Evolutionary conservation across 2,329 filamentous ascomycete genomes (phyloP).

Genomic region (Ceratocystis colombiana): DNA sequence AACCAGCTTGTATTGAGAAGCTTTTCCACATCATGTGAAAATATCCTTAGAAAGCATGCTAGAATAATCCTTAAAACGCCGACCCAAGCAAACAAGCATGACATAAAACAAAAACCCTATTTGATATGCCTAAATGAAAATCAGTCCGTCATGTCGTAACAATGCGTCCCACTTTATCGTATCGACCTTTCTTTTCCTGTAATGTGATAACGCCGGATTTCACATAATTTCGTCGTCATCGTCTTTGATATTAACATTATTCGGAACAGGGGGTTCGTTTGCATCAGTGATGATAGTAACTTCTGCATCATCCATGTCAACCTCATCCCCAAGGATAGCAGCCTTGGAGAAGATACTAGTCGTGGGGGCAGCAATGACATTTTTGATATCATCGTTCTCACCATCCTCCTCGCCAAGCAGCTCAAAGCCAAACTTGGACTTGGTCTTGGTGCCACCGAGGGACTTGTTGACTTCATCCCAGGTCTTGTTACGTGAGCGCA

Average conservation of each 20-base stretch:
- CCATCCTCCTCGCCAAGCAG: slow-evolving; percentile 25
- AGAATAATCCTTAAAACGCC: slow-evolving; percentile 18
- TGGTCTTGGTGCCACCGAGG: slow-evolving; percentile 29
- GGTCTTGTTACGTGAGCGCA: slow-evolving; percentile 42
- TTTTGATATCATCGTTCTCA: slow-evolving; percentile 17
- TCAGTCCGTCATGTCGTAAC: slow-evolving; percentile 14
- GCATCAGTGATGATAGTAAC: slow-evolving; percentile 15
- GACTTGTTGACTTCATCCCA: slow-evolving; percentile 51
- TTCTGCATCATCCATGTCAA: slow-evolving; percentile 5
- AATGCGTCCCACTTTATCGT: not conserved
- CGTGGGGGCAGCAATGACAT: not conserved
- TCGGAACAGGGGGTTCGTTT: not conserved
- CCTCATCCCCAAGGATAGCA: slow-evolving; percentile 4
- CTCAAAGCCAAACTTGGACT: slow-evolving; percentile 21
- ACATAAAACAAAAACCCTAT: slow-evolving; percentile 4
- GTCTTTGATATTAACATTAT: not conserved
- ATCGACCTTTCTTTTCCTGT: not conserved
- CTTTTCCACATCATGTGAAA: slow-evolving; percentile 1
- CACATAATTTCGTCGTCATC: slow-evolving; percentile 22
- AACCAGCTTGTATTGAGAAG: slow-evolving; percentile 11
- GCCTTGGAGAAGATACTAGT: slow-evolving; percentile 4
- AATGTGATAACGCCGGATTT: not conserved
- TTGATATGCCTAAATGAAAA: slow-evolving; percentile 5
- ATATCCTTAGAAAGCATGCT: slow-evolving; percentile 8
- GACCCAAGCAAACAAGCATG: slow-evolving; percentile 15